Conservation (phyloP, 2,329 filamentous ascomycete species). For the Tolypocladium cylindrosporum region DNA sequence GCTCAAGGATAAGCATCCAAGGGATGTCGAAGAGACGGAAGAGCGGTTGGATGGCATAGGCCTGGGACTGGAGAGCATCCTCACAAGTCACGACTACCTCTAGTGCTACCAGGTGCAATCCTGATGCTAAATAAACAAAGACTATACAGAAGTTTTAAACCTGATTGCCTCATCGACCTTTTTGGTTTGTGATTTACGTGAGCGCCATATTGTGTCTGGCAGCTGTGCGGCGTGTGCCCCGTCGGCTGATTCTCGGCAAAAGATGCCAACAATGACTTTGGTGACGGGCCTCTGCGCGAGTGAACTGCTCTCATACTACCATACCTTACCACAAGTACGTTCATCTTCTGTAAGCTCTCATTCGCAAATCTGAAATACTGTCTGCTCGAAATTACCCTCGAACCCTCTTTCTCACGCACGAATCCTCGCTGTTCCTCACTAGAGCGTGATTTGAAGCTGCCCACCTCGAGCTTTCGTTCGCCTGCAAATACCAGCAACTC, state of each 20-base stretch:
- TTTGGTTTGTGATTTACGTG: neutral
- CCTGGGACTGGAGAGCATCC: neutral
- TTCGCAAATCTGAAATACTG: neutral
- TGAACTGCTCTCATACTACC: neutral
- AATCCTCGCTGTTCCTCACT: neutral
- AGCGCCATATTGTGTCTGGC: neutral
- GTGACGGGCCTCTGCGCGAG: neutral
- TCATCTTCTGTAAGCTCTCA: neutral
- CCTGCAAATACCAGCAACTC: neutral
- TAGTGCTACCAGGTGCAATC: neutral
- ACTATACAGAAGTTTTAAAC: neutral
- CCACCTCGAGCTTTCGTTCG: neutral
- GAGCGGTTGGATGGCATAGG: neutral
- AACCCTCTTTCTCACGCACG: neutral
- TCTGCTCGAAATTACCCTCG: neutral
- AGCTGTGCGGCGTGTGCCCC: neutral
- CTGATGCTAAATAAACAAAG: neutral
- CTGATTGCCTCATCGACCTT: neutral
- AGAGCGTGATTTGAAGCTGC: neutral
- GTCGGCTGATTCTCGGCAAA: slow-evolving; percentile 5
- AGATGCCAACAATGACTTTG: neutral
- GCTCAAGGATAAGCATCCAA: neutral
- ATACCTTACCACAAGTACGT: too few species aligned
- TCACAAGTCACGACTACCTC: neutral
- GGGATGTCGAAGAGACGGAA: neutral